phyloP scores from a whole-genome alignment of 1,139 yeast species.

The Candida gigantensis region DNA sequence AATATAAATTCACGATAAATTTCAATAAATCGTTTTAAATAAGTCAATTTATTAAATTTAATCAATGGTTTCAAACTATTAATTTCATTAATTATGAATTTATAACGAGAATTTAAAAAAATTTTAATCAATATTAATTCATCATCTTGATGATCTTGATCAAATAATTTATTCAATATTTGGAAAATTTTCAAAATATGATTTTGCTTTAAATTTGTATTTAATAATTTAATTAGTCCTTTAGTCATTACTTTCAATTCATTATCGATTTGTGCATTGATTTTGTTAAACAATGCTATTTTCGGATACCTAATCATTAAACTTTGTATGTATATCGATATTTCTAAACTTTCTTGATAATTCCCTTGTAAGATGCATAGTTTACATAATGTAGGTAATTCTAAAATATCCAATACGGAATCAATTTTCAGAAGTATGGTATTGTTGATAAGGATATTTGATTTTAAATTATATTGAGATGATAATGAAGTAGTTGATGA shows the following conservation, averaged over 20 bases:
- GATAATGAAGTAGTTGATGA: slow-evolving; percentile 15
- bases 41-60: slow-evolving; percentile 56
- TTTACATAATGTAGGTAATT: slow-evolving; percentile 76
- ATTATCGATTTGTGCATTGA: slow-evolving; percentile 53
- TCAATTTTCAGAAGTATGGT: slow-evolving; percentile 64
- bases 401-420: slow-evolving; percentile 73
- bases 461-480: slow-evolving; percentile 1
- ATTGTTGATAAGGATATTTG: slow-evolving; percentile 27
- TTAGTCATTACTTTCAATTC: slow-evolving; percentile 67
- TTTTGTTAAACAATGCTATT: slow-evolving; percentile 55
- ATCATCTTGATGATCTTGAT: slow-evolving; percentile 19
- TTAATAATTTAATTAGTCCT: slow-evolving; percentile 66
- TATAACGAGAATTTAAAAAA: slow-evolving; percentile 54
- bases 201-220: slow-evolving; percentile 77
- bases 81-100: slow-evolving; percentile 61
- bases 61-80: slow-evolving; percentile 56
- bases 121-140: slow-evolving; percentile 7
- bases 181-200: slow-evolving; percentile 77
- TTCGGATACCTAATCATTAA: slow-evolving; percentile 69
- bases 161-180: slow-evolving; percentile 59
- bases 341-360: slow-evolving; percentile 85
- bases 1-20: slow-evolving; percentile 80
- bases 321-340: slow-evolving; percentile 69
- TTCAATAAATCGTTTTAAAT: slow-evolving; percentile 77
- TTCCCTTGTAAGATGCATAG: slow-evolving; percentile 87